These are phyloP conservation scores for Tuctoria greenei DNA, from an alignment of 176 grass and related monocot genomes.

Conservation along the genomic window DNA sequence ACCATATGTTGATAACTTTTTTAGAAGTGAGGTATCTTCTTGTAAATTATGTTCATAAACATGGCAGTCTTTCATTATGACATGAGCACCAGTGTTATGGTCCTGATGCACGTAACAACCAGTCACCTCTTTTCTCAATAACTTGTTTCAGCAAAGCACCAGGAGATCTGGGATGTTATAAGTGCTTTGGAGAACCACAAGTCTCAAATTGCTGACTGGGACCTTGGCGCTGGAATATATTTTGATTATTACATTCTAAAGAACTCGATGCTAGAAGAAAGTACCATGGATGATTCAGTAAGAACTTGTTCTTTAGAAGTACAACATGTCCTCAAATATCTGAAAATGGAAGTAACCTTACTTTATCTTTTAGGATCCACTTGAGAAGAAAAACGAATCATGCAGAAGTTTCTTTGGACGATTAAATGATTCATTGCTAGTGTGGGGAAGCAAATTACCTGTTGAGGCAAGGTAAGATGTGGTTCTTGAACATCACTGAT, in stretches of 20 bases:
- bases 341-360: constrained; percentile 2
- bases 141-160: constrained; percentile 58
- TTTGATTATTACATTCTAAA: constrained; percentile 72
- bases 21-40: neutral
- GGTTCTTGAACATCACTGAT: constrained; percentile 3
- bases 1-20: neutral
- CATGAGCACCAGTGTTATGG: neutral
- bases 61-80: neutral
- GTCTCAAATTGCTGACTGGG: constrained; percentile 94
- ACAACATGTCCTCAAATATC: constrained; percentile 2
- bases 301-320: neutral
- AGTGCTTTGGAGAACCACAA: constrained; percentile 74
- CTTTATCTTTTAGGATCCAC: constrained; percentile 56
- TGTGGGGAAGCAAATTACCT: constrained; percentile 88
- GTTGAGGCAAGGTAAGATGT: constrained; percentile 72
- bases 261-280: constrained; percentile 67
- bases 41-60: neutral
- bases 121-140: neutral
- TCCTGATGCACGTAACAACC: too few relatives aligned
- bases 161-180: constrained; percentile 82
- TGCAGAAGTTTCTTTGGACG: constrained; percentile 68
- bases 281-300: constrained; percentile 64
- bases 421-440: constrained; percentile 73
- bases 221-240: constrained; percentile 85
- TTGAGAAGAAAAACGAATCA: constrained; percentile 68